Base-by-base conservation (phyloP, 345 rosid species). In the Erysimum cheiranthoides region DNA sequence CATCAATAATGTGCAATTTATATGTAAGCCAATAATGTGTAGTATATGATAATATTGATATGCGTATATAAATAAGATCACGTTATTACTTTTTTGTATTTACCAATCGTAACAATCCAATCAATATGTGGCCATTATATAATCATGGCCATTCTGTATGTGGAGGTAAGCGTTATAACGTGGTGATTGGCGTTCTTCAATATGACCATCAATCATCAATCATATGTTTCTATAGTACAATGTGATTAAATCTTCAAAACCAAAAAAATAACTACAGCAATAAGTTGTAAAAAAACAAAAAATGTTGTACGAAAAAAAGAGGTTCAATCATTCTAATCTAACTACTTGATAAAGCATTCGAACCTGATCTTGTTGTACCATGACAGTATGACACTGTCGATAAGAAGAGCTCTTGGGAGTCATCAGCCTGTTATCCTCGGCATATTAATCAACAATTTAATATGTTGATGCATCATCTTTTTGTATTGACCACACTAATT, bases 111-210 rank as follows among this genome's bases (percentile, higher is more conserved):
- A 68, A 51, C 69, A 42, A 12, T 60, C 79, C 38, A 61, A 76
- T 76, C 50, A 69, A 61, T 67, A 69, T 68, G 70, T 52, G 52
- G 40, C 12, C 10, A 68, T 40, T 68, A 3, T 54, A 39, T 68
- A 51, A 67, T 67, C 14, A 52, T 68, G 46, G 61, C 52, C 54
- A 76, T 43, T 42, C 21, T 61, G n/a, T 61, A 36, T 70, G 80
- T 76, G 80, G 71, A 27, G 43, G 30, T 70, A 47, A 70, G 60
- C 45, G 66, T 69, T 43, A 61, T 28, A 70, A 70, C 67, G 67
- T 74, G 78, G 56, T 65, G 65, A 68, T 45, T 61, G 61, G 35
- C 63, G 27, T 49, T 49, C 11, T 63, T 56, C 13, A 51, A 56
- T 47, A 70, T 8, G 67, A 56, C 46, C 53, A 66, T 58, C 61